Conservation (phyloP, 768 basidiomycete species). For the Russula ochroleuca region DNA sequence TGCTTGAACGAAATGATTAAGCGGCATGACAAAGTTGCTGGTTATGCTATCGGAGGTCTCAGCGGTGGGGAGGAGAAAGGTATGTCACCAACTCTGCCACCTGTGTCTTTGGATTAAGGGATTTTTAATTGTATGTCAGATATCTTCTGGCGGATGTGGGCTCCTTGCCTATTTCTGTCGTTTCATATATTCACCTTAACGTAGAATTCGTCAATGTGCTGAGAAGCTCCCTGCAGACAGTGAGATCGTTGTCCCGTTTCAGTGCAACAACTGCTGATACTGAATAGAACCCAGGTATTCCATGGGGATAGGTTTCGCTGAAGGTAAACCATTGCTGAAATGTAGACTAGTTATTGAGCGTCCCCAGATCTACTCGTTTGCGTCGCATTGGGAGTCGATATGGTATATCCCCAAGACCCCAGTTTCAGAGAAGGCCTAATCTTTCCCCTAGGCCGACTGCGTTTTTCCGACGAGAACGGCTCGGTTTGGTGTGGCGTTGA, state of each 20-base stretch:
- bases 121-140: conserved; percentile 41
- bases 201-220: conserved; percentile 77
- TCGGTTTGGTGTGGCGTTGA: conserved; percentile 85
- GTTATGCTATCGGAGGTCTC: conserved; percentile 86
- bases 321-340: conserved; percentile 47
- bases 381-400: conserved; percentile 87
- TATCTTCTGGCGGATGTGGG: conserved; percentile 81
- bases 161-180: neutral
- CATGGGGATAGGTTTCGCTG: conserved; percentile 91
- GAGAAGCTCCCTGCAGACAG: conserved; percentile 74
- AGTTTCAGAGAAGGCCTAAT: neutral
- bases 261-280: conserved; percentile 10
- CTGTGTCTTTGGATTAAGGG: neutral
- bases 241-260: conserved; percentile 35
- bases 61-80: conserved; percentile 93
- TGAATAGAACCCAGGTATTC: conserved; percentile 76
- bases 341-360: neutral
- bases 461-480: conserved; percentile 93
- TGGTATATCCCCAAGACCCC: conserved; percentile 49
- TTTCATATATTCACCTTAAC: conserved; percentile 23
- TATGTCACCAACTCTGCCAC: conserved; percentile 30
- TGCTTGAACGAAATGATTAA: conserved; percentile 81
- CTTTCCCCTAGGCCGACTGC: conserved; percentile 67
- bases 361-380: conserved; percentile 77
- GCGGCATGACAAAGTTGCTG: conserved; percentile 71